These are phyloP conservation scores for Globisporangium apiculatum DNA, from an alignment of 352 stramenopile species.

Conservation along the genomic window DNA sequence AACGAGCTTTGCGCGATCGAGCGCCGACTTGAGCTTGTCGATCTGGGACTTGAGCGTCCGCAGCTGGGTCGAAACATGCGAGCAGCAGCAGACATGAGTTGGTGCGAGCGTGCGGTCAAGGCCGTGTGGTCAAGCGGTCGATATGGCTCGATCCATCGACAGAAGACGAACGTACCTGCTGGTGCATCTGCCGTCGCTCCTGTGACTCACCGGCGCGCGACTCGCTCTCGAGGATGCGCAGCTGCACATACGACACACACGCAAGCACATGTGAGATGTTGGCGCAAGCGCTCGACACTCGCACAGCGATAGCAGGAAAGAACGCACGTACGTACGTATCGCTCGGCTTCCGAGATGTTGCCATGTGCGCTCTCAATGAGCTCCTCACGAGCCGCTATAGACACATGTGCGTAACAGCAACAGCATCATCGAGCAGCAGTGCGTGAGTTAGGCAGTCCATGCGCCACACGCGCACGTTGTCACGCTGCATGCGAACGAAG, in stretches of 20 bases:
- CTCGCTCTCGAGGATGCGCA: conserved; percentile 81
- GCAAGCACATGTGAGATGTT: not conserved
- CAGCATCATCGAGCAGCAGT: not conserved
- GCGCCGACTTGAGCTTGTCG: conserved; percentile 80
- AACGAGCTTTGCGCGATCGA: conserved; percentile 74
- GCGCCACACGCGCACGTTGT: no score
- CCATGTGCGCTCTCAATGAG: conserved; percentile 42
- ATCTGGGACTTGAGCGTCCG: conserved; percentile 79
- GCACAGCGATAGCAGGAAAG: not conserved
- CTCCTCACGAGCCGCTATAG: conserved; percentile 34
- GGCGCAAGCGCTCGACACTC: not conserved
- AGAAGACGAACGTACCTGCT: conserved; percentile 24
- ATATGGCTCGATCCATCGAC: no score
- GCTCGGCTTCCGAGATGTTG: conserved; percentile 73
- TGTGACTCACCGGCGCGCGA: conserved; percentile 70
- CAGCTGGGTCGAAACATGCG: conserved; percentile 19
- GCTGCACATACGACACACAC: conserved; percentile 16
- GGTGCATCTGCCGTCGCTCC: conserved; percentile 77
- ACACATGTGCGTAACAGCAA: not conserved
- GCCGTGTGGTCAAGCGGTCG: not conserved
- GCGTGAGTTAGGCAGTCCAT: not conserved
- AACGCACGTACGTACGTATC: conserved; percentile 34
- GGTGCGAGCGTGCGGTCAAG: not conserved
- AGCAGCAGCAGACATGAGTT: not conserved
- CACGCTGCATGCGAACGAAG: not conserved